Evolutionary conservation across 1,284 basidiomycete species (phyloP).

Genomic region (Somion occarium): DNA sequence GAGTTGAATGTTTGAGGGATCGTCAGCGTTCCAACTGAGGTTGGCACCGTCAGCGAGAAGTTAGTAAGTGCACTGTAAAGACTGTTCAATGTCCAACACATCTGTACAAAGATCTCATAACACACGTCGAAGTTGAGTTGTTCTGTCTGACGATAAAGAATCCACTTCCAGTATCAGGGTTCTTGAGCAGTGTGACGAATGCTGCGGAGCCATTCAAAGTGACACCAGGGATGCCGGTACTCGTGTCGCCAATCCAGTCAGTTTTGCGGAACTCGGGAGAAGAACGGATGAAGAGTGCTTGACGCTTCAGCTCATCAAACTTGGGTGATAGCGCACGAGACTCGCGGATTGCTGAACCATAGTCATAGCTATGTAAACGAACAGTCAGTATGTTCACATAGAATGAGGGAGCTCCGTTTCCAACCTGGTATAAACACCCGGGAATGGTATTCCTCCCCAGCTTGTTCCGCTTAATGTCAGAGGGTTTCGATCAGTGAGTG

Average conservation of each 20-base stretch:
- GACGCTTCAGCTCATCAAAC: conserved; percentile 69
- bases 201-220: conserved; percentile 43
- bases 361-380: conserved; percentile 46
- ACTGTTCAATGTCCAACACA: neutral
- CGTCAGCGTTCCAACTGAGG: conserved; percentile 43
- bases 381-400: conserved; percentile 28
- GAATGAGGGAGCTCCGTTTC: conserved; percentile 4
- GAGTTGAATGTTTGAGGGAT: conserved; percentile 47
- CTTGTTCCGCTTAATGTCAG: conserved; percentile 57
- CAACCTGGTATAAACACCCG: conserved; percentile 49
- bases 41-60: conserved; percentile 56
- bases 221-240: conserved; percentile 38
- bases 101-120: conserved; percentile 7
- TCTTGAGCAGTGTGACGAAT: conserved; percentile 61
- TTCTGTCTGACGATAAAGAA: conserved; percentile 72
- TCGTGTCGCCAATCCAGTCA: conserved; percentile 62
- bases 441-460: conserved; percentile 74
- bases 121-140: conserved; percentile 63
- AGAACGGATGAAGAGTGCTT: conserved; percentile 71
- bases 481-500: neutral
- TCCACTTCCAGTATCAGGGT: conserved; percentile 56
- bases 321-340: conserved; percentile 65
- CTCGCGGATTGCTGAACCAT: conserved; percentile 64
- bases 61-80: conserved; percentile 36
- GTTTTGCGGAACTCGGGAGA: conserved; percentile 76